A percentile compares a stretch with the other conserved stretches of the same genome.
phyloP scores from a whole-genome alignment of 2,329 filamentous ascomycete genomes.

The Clarireedia homoeocarpa region DNA sequence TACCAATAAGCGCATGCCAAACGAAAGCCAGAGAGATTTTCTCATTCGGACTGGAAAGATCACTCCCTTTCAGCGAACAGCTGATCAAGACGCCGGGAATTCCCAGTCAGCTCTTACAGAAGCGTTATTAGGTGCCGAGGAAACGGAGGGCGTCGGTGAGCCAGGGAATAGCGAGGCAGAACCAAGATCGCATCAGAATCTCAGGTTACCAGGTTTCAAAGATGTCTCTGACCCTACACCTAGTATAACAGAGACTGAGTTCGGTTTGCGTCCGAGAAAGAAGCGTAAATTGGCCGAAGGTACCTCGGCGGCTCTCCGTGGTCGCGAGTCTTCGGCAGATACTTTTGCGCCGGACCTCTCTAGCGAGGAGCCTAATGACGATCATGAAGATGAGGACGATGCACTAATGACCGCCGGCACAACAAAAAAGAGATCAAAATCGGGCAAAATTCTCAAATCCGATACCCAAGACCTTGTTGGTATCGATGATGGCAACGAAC shows the following conservation, averaged over 20 bases:
- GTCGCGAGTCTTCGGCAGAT: constrained; percentile 25
- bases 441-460: constrained; percentile 20
- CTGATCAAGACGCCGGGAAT: constrained; percentile 47
- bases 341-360: constrained; percentile 18
- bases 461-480: constrained; percentile 29
- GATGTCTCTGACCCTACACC: constrained; percentile 36
- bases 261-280: constrained; percentile 51
- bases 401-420: constrained; percentile 33
- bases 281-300: constrained; percentile 38
- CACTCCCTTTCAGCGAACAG: constrained; percentile 76
- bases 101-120: constrained; percentile 65
- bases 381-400: constrained; percentile 28
- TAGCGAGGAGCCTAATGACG: constrained; percentile 20
- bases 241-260: constrained; percentile 40
- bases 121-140: constrained; percentile 74
- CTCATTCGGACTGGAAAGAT: constrained; percentile 96
- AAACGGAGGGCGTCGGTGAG: constrained; percentile 43
- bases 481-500: constrained; percentile 85
- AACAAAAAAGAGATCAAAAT: constrained; percentile 30
- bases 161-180: constrained; percentile 34
- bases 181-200: constrained; percentile 60
- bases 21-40: constrained; percentile 80
- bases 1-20: constrained; percentile 57
- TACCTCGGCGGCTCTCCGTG: constrained; percentile 19
- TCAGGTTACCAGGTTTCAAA: constrained; percentile 66